Conservation (phyloP, 2,329 filamentous ascomycete species). For the Cladobotryum protrusum region DNA sequence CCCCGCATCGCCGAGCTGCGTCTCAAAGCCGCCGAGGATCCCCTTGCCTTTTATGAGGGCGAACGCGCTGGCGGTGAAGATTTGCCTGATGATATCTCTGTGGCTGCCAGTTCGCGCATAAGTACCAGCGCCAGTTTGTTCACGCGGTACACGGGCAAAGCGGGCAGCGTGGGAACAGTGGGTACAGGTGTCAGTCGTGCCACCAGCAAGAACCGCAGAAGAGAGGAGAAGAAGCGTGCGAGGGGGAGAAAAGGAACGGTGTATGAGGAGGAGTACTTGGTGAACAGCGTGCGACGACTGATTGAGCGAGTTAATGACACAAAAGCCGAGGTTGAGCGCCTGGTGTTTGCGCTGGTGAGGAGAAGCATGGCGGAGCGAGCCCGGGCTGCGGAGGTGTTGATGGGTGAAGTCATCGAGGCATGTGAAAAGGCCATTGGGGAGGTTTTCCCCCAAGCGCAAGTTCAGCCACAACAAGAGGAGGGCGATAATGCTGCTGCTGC, state of each 20-base stretch:
- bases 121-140: constrained; percentile 84
- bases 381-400: constrained; percentile 64
- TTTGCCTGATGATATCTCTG: constrained; percentile 84
- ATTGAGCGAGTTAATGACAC: constrained; percentile 74
- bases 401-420: constrained; percentile 66
- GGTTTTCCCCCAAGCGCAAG: constrained; percentile 48
- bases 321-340: constrained; percentile 62
- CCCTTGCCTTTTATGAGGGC: constrained; percentile 82
- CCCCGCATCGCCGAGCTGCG: constrained; percentile 80
- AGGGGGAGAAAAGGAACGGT: constrained; percentile 93
- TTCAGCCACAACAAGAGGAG: constrained; percentile 13
- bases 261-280: constrained; percentile 95
- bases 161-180: constrained; percentile 56
- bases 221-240: constrained; percentile 93
- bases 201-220: constrained; percentile 78
- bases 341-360: constrained; percentile 72
- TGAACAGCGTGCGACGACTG: constrained; percentile 77
- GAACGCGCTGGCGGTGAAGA: constrained; percentile 59
- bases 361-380: constrained; percentile 85
- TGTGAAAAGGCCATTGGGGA: constrained; percentile 63
- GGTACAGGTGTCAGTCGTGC: constrained; percentile 69
- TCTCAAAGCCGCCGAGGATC: constrained; percentile 73
- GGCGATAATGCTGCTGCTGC: neutral
- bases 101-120: constrained; percentile 74
- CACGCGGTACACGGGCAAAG: constrained; percentile 79